Conservation (phyloP, 208 protist species). For the Acanthamoeba culbertsoni region DNA sequence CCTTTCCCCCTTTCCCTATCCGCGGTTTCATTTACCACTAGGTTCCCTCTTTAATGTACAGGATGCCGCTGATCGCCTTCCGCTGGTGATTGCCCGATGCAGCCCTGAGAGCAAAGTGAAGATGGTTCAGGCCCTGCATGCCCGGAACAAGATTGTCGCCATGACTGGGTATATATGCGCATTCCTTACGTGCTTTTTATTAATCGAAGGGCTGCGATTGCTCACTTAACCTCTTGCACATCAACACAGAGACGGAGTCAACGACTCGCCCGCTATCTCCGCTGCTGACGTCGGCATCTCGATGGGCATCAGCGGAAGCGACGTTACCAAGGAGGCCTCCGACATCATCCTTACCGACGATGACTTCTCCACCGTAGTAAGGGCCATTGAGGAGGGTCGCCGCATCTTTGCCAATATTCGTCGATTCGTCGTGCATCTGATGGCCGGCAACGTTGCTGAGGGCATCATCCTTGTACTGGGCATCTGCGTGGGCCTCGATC, state of each 20-base stretch:
- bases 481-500: slow-evolving; percentile 63
- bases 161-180: slow-evolving; percentile 87
- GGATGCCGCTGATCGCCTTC: slow-evolving; percentile 85
- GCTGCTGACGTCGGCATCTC: slow-evolving; percentile 89
- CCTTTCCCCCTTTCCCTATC: background rate
- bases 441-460: slow-evolving; percentile 79
- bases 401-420: slow-evolving; percentile 91
- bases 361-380: slow-evolving; percentile 90
- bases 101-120: slow-evolving; percentile 74
- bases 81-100: slow-evolving; percentile 84
- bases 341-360: slow-evolving; percentile 90
- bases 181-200: background rate
- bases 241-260: slow-evolving; percentile 90
- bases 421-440: slow-evolving; percentile 88
- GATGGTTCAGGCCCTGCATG: slow-evolving; percentile 42
- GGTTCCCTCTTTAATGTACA: background rate
- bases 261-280: slow-evolving; percentile 89
- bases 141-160: slow-evolving; percentile 81
- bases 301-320: slow-evolving; percentile 87
- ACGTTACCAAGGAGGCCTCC: slow-evolving; percentile 81
- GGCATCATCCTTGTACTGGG: slow-evolving; percentile 39
- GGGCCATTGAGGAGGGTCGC: slow-evolving; percentile 87
- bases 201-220: too few relatives aligned
- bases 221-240: too few relatives aligned
- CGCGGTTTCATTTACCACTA: background rate